Conservation (phyloP, 1,284 basidiomycete species). For the Fomes fomentarius region DNA sequence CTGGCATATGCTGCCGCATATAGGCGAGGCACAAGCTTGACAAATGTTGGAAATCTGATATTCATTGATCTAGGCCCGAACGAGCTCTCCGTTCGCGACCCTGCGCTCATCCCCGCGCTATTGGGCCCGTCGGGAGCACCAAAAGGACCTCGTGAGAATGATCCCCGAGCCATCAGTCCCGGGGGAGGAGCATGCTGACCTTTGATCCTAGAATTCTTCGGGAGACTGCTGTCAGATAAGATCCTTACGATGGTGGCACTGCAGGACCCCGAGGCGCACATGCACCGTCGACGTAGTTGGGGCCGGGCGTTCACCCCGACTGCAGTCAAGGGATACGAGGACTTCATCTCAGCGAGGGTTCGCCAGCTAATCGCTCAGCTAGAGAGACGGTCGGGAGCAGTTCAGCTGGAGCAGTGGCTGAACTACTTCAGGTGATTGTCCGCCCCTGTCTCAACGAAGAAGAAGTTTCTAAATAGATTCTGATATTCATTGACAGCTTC, state of each 20-base stretch:
- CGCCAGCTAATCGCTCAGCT: conserved; percentile 22
- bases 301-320: conserved; percentile 23
- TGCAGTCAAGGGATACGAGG: conserved; percentile 28
- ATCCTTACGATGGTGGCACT: not conserved
- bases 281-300: conserved; percentile 26
- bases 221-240: not conserved
- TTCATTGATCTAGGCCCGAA: conserved; percentile 29
- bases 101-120: conserved; percentile 17
- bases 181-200: conserved; percentile 28
- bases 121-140: conserved; percentile 27
- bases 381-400: conserved; percentile 13
- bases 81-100: conserved; percentile 28
- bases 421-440: conserved; percentile 29
- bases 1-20: no score
- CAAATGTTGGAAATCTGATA: no score
- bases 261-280: conserved; percentile 21
- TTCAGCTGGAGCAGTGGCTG: conserved; percentile 24
- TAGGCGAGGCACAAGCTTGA: no score
- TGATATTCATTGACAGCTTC: not conserved
- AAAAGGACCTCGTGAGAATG: conserved; percentile 25
- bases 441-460: conserved; percentile 41
- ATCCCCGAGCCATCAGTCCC: no score
- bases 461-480: no score
- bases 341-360: conserved; percentile 18
- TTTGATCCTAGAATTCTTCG: conserved; percentile 37